A percentile compares a stretch with the other conserved stretches of the same genome.
Evolutionary conservation across 305 asterid genomes (phyloP).

Genomic region (Fraxinus sp.): DNA sequence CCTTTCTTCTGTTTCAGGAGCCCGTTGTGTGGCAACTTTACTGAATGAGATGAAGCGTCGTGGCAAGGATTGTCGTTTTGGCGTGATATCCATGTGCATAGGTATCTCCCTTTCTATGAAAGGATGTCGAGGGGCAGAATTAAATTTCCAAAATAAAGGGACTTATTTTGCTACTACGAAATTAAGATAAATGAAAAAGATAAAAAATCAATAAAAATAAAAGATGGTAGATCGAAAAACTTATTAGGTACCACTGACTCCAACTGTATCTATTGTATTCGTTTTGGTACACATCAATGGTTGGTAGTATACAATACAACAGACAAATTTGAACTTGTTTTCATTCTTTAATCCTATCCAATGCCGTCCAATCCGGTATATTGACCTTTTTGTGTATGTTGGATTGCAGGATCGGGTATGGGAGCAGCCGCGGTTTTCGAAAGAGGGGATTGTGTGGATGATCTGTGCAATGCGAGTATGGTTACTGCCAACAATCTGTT

Average conservation of each 20-base stretch:
- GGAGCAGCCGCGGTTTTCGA: slow-evolving; percentile 96
- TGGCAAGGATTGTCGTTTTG: slow-evolving; percentile 79
- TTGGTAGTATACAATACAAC: neutral
- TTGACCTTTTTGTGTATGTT: neutral
- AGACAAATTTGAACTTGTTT: neutral
- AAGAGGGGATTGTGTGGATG: slow-evolving; percentile 72
- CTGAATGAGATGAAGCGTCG: slow-evolving; percentile 92
- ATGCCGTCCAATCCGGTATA: neutral
- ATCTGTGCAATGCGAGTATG: slow-evolving; percentile 44
- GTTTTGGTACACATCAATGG: neutral
- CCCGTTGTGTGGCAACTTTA: slow-evolving; percentile 83
- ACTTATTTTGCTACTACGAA: neutral
- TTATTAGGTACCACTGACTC: neutral
- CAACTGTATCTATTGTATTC: neutral
- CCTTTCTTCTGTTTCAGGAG: slow-evolving; percentile 45
- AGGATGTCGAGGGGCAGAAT: neutral
- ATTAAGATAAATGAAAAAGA: no score
- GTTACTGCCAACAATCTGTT: slow-evolving; percentile 28
- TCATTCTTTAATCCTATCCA: neutral
- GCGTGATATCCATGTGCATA: slow-evolving; percentile 94
- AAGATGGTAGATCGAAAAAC: neutral
- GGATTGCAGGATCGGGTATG: slow-evolving; percentile 77
- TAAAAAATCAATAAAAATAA: neutral
- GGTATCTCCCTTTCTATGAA: slow-evolving; percentile 32
- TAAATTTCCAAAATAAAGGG: neutral